phyloP scores from a whole-genome alignment of 2,329 filamentous ascomycete species.

The Aspergillus vadensis region DNA sequence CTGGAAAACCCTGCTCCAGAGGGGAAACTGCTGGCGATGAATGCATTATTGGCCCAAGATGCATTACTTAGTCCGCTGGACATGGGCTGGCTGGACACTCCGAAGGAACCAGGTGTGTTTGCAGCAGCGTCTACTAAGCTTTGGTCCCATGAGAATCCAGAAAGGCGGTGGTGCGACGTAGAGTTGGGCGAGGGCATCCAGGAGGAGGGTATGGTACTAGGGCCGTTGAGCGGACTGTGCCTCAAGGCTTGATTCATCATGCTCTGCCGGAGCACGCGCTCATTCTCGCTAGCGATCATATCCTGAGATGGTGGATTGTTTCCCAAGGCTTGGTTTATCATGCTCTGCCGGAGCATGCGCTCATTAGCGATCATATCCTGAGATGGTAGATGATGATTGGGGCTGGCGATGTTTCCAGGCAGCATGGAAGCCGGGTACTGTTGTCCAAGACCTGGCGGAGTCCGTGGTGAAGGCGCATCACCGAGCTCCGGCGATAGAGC shows the following conservation, averaged over 20 bases:
- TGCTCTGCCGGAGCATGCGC: slow-evolving; percentile 29
- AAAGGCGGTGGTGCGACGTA: slow-evolving; percentile 19
- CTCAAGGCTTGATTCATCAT: slow-evolving; percentile 30
- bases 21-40: slow-evolving; percentile 35
- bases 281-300: slow-evolving; percentile 24
- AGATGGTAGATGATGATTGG: slow-evolving; percentile 24
- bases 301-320: slow-evolving; percentile 27
- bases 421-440: slow-evolving; percentile 21
- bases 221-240: slow-evolving; percentile 23
- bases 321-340: slow-evolving; percentile 24
- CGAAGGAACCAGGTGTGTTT: slow-evolving; percentile 24
- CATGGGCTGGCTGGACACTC: slow-evolving; percentile 27
- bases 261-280: slow-evolving; percentile 32
- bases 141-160: slow-evolving; percentile 29
- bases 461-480: slow-evolving; percentile 43
- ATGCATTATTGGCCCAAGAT: slow-evolving; percentile 42
- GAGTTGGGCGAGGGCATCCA: slow-evolving; percentile 27
- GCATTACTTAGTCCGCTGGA: slow-evolving; percentile 32
- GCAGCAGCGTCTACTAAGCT: slow-evolving; percentile 17
- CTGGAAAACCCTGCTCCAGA: slow-evolving; percentile 28
- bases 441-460: slow-evolving; percentile 40
- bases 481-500: slow-evolving; percentile 48
- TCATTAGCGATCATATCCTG: slow-evolving; percentile 32
- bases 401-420: slow-evolving; percentile 16
- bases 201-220: slow-evolving; percentile 28